A percentile compares a stretch with the other conserved stretches of the same genome.
Evolutionary conservation across 345 rosid species (phyloP).

Genomic region (Syzygium jambos): DNA sequence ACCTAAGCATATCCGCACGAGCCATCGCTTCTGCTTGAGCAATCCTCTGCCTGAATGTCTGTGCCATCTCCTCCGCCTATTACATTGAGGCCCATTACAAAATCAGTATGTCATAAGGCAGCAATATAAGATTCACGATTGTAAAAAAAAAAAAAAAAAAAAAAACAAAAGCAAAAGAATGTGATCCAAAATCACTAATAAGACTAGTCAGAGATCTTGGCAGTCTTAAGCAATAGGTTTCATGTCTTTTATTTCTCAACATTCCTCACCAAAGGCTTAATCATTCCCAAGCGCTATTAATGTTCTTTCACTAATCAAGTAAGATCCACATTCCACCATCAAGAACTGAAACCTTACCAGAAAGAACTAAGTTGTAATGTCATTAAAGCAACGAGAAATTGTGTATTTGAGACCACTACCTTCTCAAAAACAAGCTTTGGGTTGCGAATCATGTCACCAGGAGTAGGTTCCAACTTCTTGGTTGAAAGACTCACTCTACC

Average conservation of each 20-base stretch:
- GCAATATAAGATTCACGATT: not conserved
- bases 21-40: slow-evolving; percentile 99
- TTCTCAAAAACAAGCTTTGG: slow-evolving; percentile 97
- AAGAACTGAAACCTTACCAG: not conserved
- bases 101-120: not conserved
- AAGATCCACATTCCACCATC: not conserved
- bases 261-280: not conserved
- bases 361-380: not conserved
- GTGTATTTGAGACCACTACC: slow-evolving; percentile 27
- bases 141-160: not conserved
- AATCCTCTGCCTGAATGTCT: slow-evolving; percentile 92
- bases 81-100: not conserved
- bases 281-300: not conserved
- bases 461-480: slow-evolving; percentile 96
- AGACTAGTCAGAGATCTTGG: not conserved
- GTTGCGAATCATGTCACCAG: slow-evolving; percentile 97
- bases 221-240: not conserved
- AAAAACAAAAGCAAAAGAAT: not conserved
- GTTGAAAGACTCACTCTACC: slow-evolving; percentile 97
- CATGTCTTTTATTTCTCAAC: not conserved
- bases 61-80: slow-evolving; percentile 99
- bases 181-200: not conserved
- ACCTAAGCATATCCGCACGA: slow-evolving; percentile 95
- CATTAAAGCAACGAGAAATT: not conserved
- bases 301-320: not conserved